Evolutionary conservation across 2,329 filamentous ascomycete genomes (phyloP).

Genomic region (Lachnellula cervina): DNA sequence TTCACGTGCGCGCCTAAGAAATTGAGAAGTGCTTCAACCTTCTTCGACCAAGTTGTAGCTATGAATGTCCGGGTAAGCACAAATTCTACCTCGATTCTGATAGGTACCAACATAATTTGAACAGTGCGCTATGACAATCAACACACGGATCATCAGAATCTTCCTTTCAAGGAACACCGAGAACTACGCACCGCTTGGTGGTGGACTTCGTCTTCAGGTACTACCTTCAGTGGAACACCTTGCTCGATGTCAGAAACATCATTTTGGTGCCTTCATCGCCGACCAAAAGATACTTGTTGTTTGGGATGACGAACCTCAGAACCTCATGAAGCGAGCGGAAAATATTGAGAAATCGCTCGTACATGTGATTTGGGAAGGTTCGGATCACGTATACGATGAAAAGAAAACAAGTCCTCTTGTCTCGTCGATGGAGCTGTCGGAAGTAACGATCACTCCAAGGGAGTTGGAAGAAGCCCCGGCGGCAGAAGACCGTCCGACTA

Average conservation of each 20-base stretch:
- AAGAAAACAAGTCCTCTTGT: conserved; percentile 17
- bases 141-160: conserved; percentile 58
- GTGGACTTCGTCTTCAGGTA: conserved; percentile 57
- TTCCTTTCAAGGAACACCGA: conserved; percentile 46
- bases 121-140: conserved; percentile 63
- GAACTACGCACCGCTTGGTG: conserved; percentile 53
- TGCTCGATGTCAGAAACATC: conserved; percentile 56
- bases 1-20: conserved; percentile 48
- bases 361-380: conserved; percentile 52
- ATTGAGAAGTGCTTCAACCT: conserved; percentile 40
- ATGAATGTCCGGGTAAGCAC: conserved; percentile 50
- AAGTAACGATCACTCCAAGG: conserved; percentile 27
- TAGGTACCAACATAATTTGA: conserved; percentile 4
- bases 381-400: conserved; percentile 32
- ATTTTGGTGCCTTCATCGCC: conserved; percentile 60
- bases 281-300: conserved; percentile 55
- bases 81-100: background rate
- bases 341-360: conserved; percentile 50
- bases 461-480: conserved; percentile 30
- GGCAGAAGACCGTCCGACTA: conserved; percentile 42
- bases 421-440: conserved; percentile 15
- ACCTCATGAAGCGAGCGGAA: conserved; percentile 47
- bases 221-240: conserved; percentile 53
- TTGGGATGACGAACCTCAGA: conserved; percentile 58
- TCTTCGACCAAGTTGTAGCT: conserved; percentile 44